These are phyloP conservation scores for Lycium barbarum DNA, from an alignment of 257 asterid genomes.

Conservation along the genomic window DNA sequence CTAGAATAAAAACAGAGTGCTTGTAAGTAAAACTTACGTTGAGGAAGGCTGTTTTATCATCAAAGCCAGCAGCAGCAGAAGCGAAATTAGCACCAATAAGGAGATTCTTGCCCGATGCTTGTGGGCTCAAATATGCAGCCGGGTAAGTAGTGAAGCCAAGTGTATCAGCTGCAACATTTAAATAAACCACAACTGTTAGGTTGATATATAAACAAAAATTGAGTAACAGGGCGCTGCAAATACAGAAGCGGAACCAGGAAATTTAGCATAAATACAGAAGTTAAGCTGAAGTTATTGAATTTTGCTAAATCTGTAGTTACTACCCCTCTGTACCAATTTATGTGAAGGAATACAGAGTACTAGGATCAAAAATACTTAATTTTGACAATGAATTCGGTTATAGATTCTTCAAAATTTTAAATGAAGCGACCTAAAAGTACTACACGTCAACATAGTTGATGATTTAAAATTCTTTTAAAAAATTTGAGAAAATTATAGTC, in stretches of 20 bases:
- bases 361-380: no score
- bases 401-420: no score
- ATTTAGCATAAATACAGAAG: background rate
- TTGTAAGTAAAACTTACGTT: constrained; percentile 48
- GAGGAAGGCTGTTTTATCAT: constrained; percentile 73
- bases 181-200: background rate
- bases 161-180: constrained; percentile 64
- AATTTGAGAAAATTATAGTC: no score
- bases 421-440: no score
- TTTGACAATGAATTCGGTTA: no score
- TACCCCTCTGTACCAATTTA: no score
- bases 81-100: constrained; percentile 89
- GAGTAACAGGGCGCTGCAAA: background rate
- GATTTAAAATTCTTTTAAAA: no score
- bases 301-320: background rate
- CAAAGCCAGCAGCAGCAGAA: constrained; percentile 94
- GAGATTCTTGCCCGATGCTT: constrained; percentile 84
- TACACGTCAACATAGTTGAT: no score
- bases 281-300: background rate
- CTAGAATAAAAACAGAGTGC: background rate
- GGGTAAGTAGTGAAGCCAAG: constrained; percentile 78
- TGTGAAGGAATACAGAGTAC: no score
- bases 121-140: constrained; percentile 91
- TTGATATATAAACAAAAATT: background rate
- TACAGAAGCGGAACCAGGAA: background rate